Percentiles rank a stretch among this genome's conserved stretches.
phyloP scores from a whole-genome alignment of 371 early-diverging fungal genomes.

The Zychaea mexicana region DNA sequence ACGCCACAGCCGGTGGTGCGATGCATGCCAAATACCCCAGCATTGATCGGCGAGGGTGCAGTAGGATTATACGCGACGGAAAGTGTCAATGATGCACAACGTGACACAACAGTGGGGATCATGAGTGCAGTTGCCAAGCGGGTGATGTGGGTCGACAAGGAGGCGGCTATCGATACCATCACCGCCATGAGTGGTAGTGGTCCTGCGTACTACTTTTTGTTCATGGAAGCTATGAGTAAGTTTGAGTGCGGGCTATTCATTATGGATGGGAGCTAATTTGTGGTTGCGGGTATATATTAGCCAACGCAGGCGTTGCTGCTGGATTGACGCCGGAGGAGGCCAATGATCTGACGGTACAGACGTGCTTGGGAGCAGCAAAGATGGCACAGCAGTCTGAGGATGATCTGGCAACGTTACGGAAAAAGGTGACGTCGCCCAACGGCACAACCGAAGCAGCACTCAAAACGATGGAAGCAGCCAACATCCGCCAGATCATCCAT shows the following conservation, averaged over 20 bases:
- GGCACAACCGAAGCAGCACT: conserved; percentile 95
- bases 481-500: conserved; percentile 58
- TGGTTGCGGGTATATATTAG: conserved; percentile 33
- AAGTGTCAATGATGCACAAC: conserved; percentile 62
- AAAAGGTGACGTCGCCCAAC: conserved; percentile 91
- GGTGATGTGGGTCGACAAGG: conserved; percentile 80
- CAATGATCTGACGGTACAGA: conserved; percentile 81
- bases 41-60: conserved; percentile 86
- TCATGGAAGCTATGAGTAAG: conserved; percentile 85
- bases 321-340: conserved; percentile 81
- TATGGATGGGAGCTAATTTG: too few relatives aligned
- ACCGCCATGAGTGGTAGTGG: conserved; percentile 89
- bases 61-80: conserved; percentile 78
- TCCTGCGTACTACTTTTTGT: conserved; percentile 94
- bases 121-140: conserved; percentile 73
- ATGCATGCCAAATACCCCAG: conserved; percentile 96
- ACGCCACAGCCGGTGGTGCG: conserved; percentile 59
- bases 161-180: conserved; percentile 82
- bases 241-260: too few relatives aligned
- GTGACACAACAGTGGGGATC: conserved; percentile 66
- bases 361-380: conserved; percentile 87
- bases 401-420: conserved; percentile 76
- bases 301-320: conserved; percentile 77
- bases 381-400: conserved; percentile 78
- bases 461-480: conserved; percentile 69